These are phyloP conservation scores for Aspergillus wentii DNA, from an alignment of 495 filamentous ascomycete genomes.

Conservation along the genomic window DNA sequence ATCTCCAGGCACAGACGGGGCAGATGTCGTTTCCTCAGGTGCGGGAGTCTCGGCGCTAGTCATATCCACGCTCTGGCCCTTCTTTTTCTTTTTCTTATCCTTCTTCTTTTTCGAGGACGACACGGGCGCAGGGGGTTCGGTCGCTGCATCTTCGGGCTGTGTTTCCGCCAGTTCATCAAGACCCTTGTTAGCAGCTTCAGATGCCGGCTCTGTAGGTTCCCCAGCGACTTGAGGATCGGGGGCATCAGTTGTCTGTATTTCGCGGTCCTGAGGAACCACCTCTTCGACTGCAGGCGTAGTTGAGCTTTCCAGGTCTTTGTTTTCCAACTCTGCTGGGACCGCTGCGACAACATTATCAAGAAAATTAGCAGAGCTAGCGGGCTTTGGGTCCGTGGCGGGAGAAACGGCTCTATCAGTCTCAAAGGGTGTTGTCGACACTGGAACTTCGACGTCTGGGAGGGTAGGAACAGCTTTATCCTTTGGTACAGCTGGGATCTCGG, in stretches of 20 bases:
- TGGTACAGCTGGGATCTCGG: background rate
- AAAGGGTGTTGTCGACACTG: no score
- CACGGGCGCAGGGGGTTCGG: conserved; percentile 10
- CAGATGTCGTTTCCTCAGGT: no score
- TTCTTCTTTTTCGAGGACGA: conserved; percentile 35
- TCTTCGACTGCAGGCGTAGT: conserved; percentile 2
- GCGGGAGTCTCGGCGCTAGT: no score
- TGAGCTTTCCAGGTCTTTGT: no score
- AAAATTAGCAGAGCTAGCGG: conserved; percentile 16
- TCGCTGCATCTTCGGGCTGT: conserved; percentile 9
- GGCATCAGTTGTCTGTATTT: conserved; percentile 8
- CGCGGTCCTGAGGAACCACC: background rate
- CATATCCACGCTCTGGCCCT: conserved; percentile 21
- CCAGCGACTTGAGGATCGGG: conserved; percentile 4
- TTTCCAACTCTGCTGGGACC: no score
- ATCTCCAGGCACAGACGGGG: no score
- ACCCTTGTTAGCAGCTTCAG: background rate
- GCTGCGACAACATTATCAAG: conserved; percentile 26
- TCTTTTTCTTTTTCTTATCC: conserved; percentile 35
- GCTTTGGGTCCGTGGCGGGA: background rate
- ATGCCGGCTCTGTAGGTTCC: conserved; percentile 3
- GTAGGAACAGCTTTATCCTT: background rate
- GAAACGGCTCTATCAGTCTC: background rate
- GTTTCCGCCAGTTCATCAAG: conserved; percentile 1
- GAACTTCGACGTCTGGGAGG: no score